Conservation (phyloP, 805 yeast species). For the Ogataea henricii region DNA sequence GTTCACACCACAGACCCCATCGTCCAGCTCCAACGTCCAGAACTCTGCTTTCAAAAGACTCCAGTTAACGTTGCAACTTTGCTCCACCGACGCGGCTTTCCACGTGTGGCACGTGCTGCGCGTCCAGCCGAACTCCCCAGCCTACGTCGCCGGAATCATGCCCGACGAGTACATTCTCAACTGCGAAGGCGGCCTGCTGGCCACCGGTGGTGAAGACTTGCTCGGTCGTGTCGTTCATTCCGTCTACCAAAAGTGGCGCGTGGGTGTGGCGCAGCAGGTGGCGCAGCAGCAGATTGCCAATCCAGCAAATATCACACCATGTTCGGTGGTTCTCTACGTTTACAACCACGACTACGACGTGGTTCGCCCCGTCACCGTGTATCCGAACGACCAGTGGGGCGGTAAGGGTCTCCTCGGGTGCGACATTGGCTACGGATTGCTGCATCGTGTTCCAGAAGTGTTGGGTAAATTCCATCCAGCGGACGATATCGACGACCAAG, state of each 20-base stretch:
- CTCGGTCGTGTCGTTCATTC: slow-evolving; percentile 66
- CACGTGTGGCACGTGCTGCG: slow-evolving; percentile 85
- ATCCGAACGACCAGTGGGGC: slow-evolving; percentile 75
- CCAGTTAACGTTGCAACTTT: slow-evolving; percentile 75
- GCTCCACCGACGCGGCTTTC: slow-evolving; percentile 73
- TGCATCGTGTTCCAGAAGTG: slow-evolving; percentile 73
- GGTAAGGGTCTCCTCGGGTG: slow-evolving; percentile 86
- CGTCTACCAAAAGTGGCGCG: slow-evolving; percentile 41
- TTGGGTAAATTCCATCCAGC: slow-evolving; percentile 41
- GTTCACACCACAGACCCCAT: slow-evolving; percentile 18
- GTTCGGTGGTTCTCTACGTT: slow-evolving; percentile 60
- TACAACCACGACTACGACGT: slow-evolving; percentile 87
- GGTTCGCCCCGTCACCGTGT: slow-evolving; percentile 83
- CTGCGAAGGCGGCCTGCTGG: slow-evolving; percentile 79
- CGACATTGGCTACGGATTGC: slow-evolving; percentile 89
- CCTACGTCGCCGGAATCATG: slow-evolving; percentile 75
- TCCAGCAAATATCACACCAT: slow-evolving; percentile 15
- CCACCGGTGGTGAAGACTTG: slow-evolving; percentile 84
- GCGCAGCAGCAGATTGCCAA: slow-evolving; percentile 5
- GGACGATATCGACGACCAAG: slow-evolving; percentile 23
- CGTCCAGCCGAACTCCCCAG: slow-evolving; percentile 77
- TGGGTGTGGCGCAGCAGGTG: slow-evolving; percentile 9
- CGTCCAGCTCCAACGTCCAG: slow-evolving; percentile 28
- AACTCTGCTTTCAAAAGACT: slow-evolving; percentile 47
- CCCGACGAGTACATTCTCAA: slow-evolving; percentile 91